phyloP scores from a whole-genome alignment of 305 asterid species.

The Fraxinus paxiana region DNA sequence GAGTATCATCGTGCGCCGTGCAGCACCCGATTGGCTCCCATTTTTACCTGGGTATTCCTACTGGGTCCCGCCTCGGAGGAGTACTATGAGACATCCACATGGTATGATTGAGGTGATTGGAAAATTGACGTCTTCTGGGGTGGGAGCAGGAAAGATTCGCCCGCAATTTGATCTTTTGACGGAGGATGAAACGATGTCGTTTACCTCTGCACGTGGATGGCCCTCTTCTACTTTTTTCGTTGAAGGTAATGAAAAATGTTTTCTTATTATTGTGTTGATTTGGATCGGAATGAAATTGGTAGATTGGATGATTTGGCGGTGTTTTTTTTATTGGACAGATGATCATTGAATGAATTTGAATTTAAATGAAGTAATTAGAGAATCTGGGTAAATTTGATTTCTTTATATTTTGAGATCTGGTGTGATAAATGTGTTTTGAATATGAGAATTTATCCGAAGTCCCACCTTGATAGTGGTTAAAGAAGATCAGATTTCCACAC shows the following conservation, averaged over 20 bases:
- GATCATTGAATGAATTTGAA: not conserved
- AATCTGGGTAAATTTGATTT: not conserved
- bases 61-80: conserved; percentile 49
- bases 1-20: conserved; percentile 47
- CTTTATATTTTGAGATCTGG: conserved; percentile 18
- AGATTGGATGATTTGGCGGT: not conserved
- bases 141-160: not conserved
- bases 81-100: conserved; percentile 17
- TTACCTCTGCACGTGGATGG: conserved; percentile 36
- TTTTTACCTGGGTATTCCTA: conserved; percentile 58
- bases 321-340: not conserved
- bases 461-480: not conserved
- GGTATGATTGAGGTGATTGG: conserved; percentile 37
- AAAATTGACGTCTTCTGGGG: conserved; percentile 1
- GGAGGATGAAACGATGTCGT: conserved; percentile 36
- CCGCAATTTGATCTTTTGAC: conserved; percentile 23
- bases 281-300: not conserved
- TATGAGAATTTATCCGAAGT: not conserved
- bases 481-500: not conserved
- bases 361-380: not conserved
- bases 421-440: not conserved
- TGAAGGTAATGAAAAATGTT: conserved; percentile 26
- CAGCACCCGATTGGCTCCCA: conserved; percentile 71
- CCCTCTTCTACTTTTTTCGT: conserved; percentile 38
- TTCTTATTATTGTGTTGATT: not conserved